phyloP scores from a whole-genome alignment of 2,329 filamentous ascomycete species.

The Colletotrichum shisoi region DNA sequence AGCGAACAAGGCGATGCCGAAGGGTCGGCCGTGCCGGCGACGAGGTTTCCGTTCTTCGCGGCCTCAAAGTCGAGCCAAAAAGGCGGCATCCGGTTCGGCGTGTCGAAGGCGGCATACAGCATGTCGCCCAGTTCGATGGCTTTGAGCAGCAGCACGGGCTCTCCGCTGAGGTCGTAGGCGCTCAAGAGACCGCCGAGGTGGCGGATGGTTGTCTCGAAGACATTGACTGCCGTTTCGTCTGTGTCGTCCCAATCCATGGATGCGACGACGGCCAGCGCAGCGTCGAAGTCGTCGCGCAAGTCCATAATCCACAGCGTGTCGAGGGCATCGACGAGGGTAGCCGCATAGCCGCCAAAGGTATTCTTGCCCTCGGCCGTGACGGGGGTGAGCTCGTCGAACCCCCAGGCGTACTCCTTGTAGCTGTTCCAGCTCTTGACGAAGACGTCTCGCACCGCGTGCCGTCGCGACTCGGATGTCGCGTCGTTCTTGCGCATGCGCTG shows the following conservation, averaged over 20 bases:
- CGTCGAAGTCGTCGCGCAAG: slow-evolving; percentile 59
- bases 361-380: slow-evolving; percentile 51
- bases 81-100: slow-evolving; percentile 70
- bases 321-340: slow-evolving; percentile 56
- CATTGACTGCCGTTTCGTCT: slow-evolving; percentile 55
- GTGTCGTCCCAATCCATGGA: slow-evolving; percentile 63
- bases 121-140: slow-evolving; percentile 70
- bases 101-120: slow-evolving; percentile 72
- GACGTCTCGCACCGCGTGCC: slow-evolving; percentile 46
- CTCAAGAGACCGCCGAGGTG: slow-evolving; percentile 74
- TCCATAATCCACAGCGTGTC: slow-evolving; percentile 66
- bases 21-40: slow-evolving; percentile 47
- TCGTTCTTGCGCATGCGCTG: slow-evolving; percentile 30
- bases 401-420: slow-evolving; percentile 58
- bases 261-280: slow-evolving; percentile 51
- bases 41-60: slow-evolving; percentile 23
- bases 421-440: slow-evolving; percentile 53
- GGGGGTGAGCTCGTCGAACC: slow-evolving; percentile 57
- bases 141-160: slow-evolving; percentile 64
- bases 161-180: slow-evolving; percentile 71
- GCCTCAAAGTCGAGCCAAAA: slow-evolving; percentile 37
- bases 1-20: slow-evolving; percentile 67
- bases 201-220: slow-evolving; percentile 76
- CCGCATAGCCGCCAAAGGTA: slow-evolving; percentile 58
- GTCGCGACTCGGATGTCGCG: slow-evolving; percentile 33